A percentile compares a stretch with the other conserved stretches of the same genome.
Evolutionary conservation across 352 stramenopile genomes (phyloP).

Genomic region (Globisporangium mamillatum): DNA sequence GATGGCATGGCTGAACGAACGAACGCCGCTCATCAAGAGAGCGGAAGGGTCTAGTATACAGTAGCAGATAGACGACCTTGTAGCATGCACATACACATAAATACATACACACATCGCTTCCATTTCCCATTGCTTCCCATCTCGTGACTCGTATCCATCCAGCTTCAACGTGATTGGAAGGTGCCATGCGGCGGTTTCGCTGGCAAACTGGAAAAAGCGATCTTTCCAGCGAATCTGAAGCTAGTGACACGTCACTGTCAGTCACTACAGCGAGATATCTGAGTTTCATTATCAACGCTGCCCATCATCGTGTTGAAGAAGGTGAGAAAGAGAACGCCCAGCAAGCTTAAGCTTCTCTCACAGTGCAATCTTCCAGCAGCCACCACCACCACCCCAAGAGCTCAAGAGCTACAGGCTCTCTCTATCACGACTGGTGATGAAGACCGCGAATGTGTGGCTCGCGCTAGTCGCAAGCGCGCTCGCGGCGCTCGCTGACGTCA

Average conservation of each 20-base stretch:
- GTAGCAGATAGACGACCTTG: neutral
- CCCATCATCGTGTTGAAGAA: neutral
- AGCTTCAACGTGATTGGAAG: slow-evolving; percentile 2
- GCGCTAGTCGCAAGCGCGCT: neutral
- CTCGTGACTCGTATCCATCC: neutral
- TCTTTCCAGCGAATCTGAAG: neutral
- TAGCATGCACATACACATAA: neutral
- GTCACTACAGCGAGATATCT: slow-evolving; percentile 1
- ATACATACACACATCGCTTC: neutral
- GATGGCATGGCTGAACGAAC: neutral
- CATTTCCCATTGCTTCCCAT: neutral
- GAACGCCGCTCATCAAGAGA: neutral
- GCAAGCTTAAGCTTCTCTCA: neutral
- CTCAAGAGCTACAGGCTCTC: neutral
- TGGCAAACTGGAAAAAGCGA: neutral
- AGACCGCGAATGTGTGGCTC: slow-evolving; percentile 9
- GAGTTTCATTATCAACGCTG: neutral
- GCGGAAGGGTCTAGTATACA: neutral
- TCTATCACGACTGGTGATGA: neutral
- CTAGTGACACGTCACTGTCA: neutral
- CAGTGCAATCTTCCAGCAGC: slow-evolving; percentile 11
- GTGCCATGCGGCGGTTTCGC: neutral
- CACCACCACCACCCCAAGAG: neutral
- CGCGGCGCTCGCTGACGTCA: neutral
- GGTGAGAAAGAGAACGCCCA: neutral